Percentiles rank a stretch among this genome's conserved stretches.
Evolutionary conservation across 2,329 filamentous ascomycete species (phyloP).

Genomic region (Sodiomyces alkalinus): DNA sequence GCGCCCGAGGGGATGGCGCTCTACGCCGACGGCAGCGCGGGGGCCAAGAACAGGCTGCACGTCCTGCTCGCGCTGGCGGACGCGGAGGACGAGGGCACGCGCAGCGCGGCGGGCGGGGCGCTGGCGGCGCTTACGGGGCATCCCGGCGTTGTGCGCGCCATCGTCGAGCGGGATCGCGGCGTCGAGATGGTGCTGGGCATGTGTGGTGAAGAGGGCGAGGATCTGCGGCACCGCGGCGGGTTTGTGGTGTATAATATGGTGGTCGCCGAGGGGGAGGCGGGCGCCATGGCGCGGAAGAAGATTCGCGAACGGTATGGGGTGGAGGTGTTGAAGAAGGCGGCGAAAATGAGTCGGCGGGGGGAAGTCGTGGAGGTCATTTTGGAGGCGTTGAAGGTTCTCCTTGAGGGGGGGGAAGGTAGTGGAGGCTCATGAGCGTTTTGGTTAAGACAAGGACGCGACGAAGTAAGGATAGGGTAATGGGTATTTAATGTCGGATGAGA

Average conservation of each 20-base stretch:
- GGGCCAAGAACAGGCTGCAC: slow-evolving; percentile 61
- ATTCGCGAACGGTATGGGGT: slow-evolving; percentile 48
- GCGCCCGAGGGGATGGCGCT: slow-evolving; percentile 49
- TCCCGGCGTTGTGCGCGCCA: slow-evolving; percentile 55
- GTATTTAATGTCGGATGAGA: not conserved
- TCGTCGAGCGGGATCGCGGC: slow-evolving; percentile 57
- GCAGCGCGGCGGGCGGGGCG: slow-evolving; percentile 75
- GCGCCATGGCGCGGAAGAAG: slow-evolving; percentile 41
- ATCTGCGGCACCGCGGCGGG: slow-evolving; percentile 55
- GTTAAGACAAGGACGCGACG: too few species aligned
- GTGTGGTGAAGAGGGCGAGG: slow-evolving; percentile 58
- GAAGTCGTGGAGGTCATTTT: slow-evolving; percentile 59
- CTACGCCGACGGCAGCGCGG: slow-evolving; percentile 51
- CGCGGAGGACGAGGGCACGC: slow-evolving; percentile 63
- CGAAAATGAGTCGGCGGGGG: slow-evolving; percentile 52
- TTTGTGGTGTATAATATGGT: slow-evolving; percentile 64
- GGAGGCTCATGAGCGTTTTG: too few species aligned
- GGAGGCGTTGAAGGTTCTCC: slow-evolving; percentile 54
- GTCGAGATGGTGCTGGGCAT: slow-evolving; percentile 66
- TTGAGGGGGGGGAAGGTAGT: slow-evolving; percentile 32
- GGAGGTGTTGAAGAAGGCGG: slow-evolving; percentile 51
- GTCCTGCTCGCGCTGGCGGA: slow-evolving; percentile 80
- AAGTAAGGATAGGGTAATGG: slow-evolving; percentile 2
- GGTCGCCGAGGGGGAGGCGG: slow-evolving; percentile 48
- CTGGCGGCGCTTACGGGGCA: slow-evolving; percentile 71